Conservation (phyloP, 106 monocot genomes). For the Narthecium ossifragum region DNA sequence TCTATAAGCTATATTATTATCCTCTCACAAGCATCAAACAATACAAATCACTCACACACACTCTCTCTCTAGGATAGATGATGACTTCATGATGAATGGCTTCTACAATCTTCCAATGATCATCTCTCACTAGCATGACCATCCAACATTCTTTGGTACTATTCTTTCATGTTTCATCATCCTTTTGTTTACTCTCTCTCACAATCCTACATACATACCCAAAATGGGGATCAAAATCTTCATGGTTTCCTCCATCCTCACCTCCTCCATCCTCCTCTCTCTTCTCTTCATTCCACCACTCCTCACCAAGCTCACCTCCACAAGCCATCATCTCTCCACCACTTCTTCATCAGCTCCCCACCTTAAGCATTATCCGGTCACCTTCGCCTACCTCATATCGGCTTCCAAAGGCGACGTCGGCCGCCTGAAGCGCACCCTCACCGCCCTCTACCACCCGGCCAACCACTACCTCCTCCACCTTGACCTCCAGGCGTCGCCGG, state of each 20-base stretch:
- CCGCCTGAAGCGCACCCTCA: constrained; percentile 37
- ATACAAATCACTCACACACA: too few relatives aligned
- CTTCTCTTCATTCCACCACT: constrained; percentile 54
- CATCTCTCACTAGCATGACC: too few relatives aligned
- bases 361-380: constrained; percentile 35
- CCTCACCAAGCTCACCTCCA: constrained; percentile 16
- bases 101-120: neutral
- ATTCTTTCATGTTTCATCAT: too few relatives aligned
- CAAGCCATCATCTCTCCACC: neutral
- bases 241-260: constrained; percentile 41
- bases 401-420: constrained; percentile 66
- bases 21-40: neutral
- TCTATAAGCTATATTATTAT: too few relatives aligned
- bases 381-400: constrained; percentile 87
- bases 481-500: constrained; percentile 44
- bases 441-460: constrained; percentile 74
- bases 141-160: too few relatives aligned
- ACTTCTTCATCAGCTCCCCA: neutral
- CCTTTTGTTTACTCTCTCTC: neutral
- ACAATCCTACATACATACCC: neutral
- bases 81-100: too few relatives aligned
- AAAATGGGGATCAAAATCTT: constrained; percentile 56
- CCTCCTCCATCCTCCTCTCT: constrained; percentile 53
- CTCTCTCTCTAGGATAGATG: too few relatives aligned
- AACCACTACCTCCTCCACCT: constrained; percentile 84